Conservation (phyloP, 192 early-diverging fungal species). For the Backusella circina region DNA sequence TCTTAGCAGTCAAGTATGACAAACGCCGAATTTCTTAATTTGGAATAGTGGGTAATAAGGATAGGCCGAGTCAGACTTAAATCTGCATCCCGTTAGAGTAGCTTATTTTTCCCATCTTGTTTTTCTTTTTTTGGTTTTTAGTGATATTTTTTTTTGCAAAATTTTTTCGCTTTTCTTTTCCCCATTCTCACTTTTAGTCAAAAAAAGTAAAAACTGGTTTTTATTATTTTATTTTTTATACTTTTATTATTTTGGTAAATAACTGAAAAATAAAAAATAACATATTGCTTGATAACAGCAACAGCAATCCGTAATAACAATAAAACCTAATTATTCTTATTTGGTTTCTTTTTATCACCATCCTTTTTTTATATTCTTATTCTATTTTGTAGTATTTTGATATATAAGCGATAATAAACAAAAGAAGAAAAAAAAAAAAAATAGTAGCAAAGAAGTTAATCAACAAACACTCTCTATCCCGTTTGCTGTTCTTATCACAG, state of each 20-base stretch:
- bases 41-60: neutral
- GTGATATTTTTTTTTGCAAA: neutral
- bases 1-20: neutral
- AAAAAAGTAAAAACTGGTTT: constrained; percentile 1
- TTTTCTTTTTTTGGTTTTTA: neutral
- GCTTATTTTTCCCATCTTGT: neutral
- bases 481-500: neutral
- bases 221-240: neutral
- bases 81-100: neutral
- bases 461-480: neutral
- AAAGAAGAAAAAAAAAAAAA: neutral
- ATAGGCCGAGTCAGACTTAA: neutral
- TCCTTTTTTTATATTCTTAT: neutral
- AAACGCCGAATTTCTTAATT: constrained; percentile 7
- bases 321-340: neutral
- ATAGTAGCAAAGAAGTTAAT: neutral
- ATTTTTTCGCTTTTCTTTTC: neutral
- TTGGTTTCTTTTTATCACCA: neutral
- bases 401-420: neutral
- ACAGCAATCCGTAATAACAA: neutral
- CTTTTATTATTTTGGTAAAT: neutral
- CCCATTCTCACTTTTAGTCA: constrained; percentile 1
- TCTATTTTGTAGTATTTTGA: neutral
- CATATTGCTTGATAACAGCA: neutral
- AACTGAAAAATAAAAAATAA: neutral